phyloP scores from a whole-genome alignment of 345 rosid species.

The Clausena lansium region DNA sequence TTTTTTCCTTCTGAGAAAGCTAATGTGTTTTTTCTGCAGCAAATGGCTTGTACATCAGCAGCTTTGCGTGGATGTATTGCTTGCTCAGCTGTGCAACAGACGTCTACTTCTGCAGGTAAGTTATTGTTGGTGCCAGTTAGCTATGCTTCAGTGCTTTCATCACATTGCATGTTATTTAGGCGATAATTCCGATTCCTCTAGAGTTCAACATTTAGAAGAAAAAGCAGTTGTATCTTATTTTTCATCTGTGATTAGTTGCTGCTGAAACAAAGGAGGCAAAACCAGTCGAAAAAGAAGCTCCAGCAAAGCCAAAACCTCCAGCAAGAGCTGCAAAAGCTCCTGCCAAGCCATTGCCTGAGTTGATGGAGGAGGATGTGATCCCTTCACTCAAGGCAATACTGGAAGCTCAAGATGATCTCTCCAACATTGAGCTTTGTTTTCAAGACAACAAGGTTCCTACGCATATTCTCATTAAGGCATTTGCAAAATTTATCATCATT shows the following conservation, averaged over 20 bases:
- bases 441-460: constrained; percentile 65
- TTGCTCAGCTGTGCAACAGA: constrained; percentile 74
- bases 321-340: constrained; percentile 71
- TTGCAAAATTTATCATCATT: neutral
- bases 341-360: constrained; percentile 54
- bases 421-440: constrained; percentile 62
- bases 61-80: constrained; percentile 31
- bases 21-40: constrained; percentile 24
- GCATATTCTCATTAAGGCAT: neutral
- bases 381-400: constrained; percentile 65
- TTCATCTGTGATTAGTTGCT: constrained; percentile 28
- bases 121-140: neutral
- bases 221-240: neutral
- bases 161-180: neutral
- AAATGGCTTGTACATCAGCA: constrained; percentile 33
- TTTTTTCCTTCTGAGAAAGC: neutral
- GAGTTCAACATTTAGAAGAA: neutral
- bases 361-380: constrained; percentile 94
- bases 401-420: constrained; percentile 64
- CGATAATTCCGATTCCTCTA: neutral
- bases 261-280: constrained; percentile 48
- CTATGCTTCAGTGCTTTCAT: neutral
- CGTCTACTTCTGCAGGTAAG: constrained; percentile 66
- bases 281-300: constrained; percentile 38
- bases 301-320: constrained; percentile 63